phyloP scores from a whole-genome alignment of 1,284 basidiomycete species.

The Malassezia yamatoensis region DNA sequence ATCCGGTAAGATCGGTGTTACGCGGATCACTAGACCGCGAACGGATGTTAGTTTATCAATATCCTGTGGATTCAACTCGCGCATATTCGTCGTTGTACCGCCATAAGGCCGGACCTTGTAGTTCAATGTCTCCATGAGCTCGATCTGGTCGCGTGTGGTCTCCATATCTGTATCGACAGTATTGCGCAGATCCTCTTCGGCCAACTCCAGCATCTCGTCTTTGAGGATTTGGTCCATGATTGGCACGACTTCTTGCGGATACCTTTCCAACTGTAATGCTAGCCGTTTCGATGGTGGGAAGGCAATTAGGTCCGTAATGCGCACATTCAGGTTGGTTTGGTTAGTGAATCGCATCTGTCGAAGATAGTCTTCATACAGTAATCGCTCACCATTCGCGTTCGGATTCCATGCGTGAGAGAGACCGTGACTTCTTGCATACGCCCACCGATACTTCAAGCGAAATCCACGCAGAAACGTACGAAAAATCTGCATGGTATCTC shows the following conservation, averaged over 20 bases:
- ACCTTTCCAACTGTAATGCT: constrained; percentile 59
- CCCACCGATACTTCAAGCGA: constrained; percentile 80
- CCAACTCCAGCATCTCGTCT: constrained; percentile 53
- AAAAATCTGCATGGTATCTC: constrained; percentile 82
- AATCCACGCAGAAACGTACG: constrained; percentile 79
- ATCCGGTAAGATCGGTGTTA: constrained; percentile 93
- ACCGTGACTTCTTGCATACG: constrained; percentile 62
- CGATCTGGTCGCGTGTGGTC: constrained; percentile 52
- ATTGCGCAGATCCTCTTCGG: constrained; percentile 62
- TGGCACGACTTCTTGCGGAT: constrained; percentile 91
- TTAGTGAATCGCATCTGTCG: constrained; percentile 72
- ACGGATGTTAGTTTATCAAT: constrained; percentile 68
- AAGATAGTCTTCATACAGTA: constrained; percentile 70
- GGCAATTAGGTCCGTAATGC: constrained; percentile 74
- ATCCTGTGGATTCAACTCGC: constrained; percentile 42
- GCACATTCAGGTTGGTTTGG: constrained; percentile 83
- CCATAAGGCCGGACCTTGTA: constrained; percentile 91
- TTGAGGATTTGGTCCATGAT: constrained; percentile 93
- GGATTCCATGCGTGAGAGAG: constrained; percentile 35
- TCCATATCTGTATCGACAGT: constrained; percentile 60
- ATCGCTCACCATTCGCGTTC: constrained; percentile 38
- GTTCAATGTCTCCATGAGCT: constrained; percentile 52
- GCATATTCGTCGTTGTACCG: constrained; percentile 54
- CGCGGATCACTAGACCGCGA: constrained; percentile 92
- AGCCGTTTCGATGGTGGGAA: constrained; percentile 77